These are phyloP conservation scores for Boletus rubescentipes DNA, from an alignment of 768 basidiomycete genomes.

Conservation along the genomic window DNA sequence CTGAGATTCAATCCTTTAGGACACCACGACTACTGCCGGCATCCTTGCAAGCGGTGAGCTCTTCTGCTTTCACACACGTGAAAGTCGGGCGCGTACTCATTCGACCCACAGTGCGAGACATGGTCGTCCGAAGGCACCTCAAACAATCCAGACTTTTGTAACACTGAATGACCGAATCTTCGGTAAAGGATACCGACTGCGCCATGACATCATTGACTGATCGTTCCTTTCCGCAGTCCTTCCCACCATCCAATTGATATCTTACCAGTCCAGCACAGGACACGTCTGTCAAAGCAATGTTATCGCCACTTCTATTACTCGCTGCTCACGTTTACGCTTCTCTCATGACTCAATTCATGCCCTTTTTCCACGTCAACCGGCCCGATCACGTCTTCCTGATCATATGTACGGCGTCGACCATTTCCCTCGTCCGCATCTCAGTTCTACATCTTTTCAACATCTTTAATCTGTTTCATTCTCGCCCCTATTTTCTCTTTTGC, in stretches of 20 bases:
- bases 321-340: slow-evolving; percentile 3
- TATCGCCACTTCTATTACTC: slow-evolving; percentile 13
- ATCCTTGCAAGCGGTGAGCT: slow-evolving; percentile 72
- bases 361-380: neutral
- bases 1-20: slow-evolving; percentile 36
- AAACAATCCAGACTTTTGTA: slow-evolving; percentile 70
- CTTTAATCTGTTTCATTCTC: slow-evolving; percentile 4
- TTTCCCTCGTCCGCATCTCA: too few relatives aligned
- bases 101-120: slow-evolving; percentile 61
- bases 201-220: neutral
- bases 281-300: slow-evolving; percentile 13
- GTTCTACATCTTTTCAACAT: neutral
- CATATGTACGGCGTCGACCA: neutral
- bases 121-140: slow-evolving; percentile 78
- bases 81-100: slow-evolving; percentile 2
- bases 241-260: neutral
- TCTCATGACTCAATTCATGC: slow-evolving; percentile 2
- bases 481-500: neutral
- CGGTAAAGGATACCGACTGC: slow-evolving; percentile 1
- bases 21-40: slow-evolving; percentile 69
- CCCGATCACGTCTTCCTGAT: neutral
- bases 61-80: neutral
- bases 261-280: slow-evolving; percentile 6
- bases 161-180: slow-evolving; percentile 10
- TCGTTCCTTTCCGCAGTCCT: neutral